These are phyloP conservation scores for Pestalotiopsis sp. DNA, from an alignment of 2,329 filamentous ascomycete genomes.

Conservation along the genomic window DNA sequence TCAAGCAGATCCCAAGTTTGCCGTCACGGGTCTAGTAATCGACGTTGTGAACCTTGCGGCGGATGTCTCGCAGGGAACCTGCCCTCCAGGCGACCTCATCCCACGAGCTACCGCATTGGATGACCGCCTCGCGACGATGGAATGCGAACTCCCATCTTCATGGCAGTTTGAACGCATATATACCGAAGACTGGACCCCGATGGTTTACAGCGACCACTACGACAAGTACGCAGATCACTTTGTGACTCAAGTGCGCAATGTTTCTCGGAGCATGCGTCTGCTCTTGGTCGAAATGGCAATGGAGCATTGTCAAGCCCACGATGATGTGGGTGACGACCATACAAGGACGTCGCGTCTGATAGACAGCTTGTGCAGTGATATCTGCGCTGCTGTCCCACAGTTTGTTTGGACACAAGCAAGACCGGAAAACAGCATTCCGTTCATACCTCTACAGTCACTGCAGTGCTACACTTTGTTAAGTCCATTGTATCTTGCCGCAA, in stretches of 20 bases:
- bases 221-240: constrained; percentile 23
- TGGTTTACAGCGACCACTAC: constrained; percentile 19
- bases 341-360: background rate
- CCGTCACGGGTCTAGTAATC: constrained; percentile 19
- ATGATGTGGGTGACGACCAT: background rate
- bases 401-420: constrained; percentile 17
- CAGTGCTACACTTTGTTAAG: constrained; percentile 21
- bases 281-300: constrained; percentile 18
- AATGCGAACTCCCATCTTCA: constrained; percentile 13
- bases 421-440: constrained; percentile 16
- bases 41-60: constrained; percentile 20
- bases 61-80: constrained; percentile 17
- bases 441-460: constrained; percentile 22
- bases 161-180: constrained; percentile 13
- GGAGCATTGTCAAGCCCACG: background rate
- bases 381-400: constrained; percentile 23
- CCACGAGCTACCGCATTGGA: constrained; percentile 4
- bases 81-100: background rate
- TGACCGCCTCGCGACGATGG: constrained; percentile 10
- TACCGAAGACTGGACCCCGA: background rate
- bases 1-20: constrained; percentile 22
- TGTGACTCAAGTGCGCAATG: constrained; percentile 25
- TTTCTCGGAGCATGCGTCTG: constrained; percentile 22
- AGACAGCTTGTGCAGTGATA: background rate
- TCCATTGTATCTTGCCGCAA: constrained; percentile 19